Evolutionary conservation across 1,139 yeast genomes (phyloP).

Genomic region (Debaryomyces nepalensis): DNA sequence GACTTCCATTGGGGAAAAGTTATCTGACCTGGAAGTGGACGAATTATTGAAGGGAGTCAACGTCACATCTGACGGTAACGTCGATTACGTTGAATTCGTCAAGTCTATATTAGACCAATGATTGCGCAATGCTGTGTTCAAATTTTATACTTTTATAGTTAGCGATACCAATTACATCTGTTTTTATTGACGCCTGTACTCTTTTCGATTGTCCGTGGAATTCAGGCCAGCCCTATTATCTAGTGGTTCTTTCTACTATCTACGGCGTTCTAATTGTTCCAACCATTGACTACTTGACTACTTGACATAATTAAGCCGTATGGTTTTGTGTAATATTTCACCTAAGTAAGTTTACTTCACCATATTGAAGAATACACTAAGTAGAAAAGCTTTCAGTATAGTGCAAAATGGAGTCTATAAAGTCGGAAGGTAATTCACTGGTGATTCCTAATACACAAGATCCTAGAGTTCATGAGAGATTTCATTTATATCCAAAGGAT

Average conservation of each 20-base stretch:
- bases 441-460: constrained; percentile 15
- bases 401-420: constrained; percentile 1
- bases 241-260: too few species aligned
- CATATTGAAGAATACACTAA: background rate
- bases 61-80: constrained; percentile 91
- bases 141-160: constrained; percentile 8
- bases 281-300: too few species aligned
- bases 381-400: background rate
- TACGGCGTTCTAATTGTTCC: too few species aligned
- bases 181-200: background rate
- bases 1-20: constrained; percentile 92
- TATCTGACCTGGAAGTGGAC: constrained; percentile 89
- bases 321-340: constrained; percentile 9
- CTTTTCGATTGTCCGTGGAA: too few species aligned
- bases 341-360: background rate
- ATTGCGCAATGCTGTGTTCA: background rate
- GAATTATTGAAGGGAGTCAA: constrained; percentile 95
- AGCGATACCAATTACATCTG: background rate
- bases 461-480: constrained; percentile 36
- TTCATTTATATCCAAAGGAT: constrained; percentile 45
- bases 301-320: too few species aligned
- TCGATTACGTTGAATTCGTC: constrained; percentile 93
- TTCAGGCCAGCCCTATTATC: too few species aligned
- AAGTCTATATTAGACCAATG: constrained; percentile 91
- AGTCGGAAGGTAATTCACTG: background rate